Percentiles rank a stretch among this genome's conserved stretches.
phyloP scores from a whole-genome alignment of 768 basidiomycete genomes.

The Russula foetens region DNA sequence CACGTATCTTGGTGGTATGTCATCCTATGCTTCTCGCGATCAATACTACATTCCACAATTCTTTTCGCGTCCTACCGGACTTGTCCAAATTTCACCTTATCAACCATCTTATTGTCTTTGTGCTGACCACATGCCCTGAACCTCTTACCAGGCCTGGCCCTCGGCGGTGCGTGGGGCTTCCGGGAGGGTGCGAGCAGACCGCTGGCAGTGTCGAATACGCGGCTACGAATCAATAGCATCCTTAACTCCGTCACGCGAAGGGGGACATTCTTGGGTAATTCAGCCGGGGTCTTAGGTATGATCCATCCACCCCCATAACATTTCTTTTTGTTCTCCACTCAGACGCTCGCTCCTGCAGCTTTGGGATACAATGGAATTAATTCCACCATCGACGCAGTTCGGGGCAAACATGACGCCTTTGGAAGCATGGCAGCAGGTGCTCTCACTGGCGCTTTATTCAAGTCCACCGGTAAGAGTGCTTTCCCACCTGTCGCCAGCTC shows the following conservation, averaged over 20 bases:
- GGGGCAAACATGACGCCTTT: slow-evolving; percentile 85
- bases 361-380: slow-evolving; percentile 95
- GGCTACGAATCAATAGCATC: slow-evolving; percentile 93
- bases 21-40: slow-evolving; percentile 20
- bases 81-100: slow-evolving; percentile 21
- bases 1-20: slow-evolving; percentile 95
- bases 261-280: slow-evolving; percentile 97
- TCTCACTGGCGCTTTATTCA: slow-evolving; percentile 84
- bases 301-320: slow-evolving; percentile 26
- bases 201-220: slow-evolving; percentile 74
- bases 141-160: slow-evolving; percentile 72
- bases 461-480: slow-evolving; percentile 71
- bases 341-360: slow-evolving; percentile 47
- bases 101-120: slow-evolving; percentile 65
- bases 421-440: slow-evolving; percentile 93
- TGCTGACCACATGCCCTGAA: slow-evolving; percentile 68
- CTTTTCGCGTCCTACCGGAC: slow-evolving; percentile 53
- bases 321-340: slow-evolving; percentile 34
- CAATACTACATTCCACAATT: slow-evolving; percentile 23
- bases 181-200: slow-evolving; percentile 88
- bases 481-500: slow-evolving; percentile 28
- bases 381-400: slow-evolving; percentile 80
- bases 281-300: slow-evolving; percentile 95
- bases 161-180: slow-evolving; percentile 94
- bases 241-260: slow-evolving; percentile 95